Evolutionary conservation across 2,329 filamentous ascomycete genomes (phyloP), one percentile per base, ranked within the genome.

Genomic region (Penicillium sp.): DNA sequence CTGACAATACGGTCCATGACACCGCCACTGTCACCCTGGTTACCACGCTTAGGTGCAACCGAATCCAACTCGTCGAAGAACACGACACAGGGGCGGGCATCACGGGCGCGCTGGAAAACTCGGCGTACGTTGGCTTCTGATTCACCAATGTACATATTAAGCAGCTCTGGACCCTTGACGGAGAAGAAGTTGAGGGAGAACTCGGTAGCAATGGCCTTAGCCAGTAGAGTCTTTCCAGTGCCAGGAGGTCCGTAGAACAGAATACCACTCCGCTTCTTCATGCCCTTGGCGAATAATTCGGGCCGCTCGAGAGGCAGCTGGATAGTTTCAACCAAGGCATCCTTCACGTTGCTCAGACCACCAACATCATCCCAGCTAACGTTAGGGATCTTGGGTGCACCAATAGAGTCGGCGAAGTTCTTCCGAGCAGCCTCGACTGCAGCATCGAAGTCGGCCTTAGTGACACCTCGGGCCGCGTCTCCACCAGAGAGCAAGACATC

Each of bases 71-170:
- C 95, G 69, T 99, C 95, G 61, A 99, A 86, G 88, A 99, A 99
- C 67, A 99, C 96, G 58, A 99, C 91, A 70, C 96, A 99, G 75
- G 95, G 95, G 65, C 95, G 93, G 58, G 96, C 95, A 64, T 95
- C 95, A 69, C 95, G 91, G 62, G 95, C 95, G 83, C 97, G 97
- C 85, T 99, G 95, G 78, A 99, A 99, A 67, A 99, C 98, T 75
- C 98, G 93, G 72, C 95, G 91, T 63, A 99, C 98, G 79, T 99
- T 99, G 83, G 92, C 96, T 81, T 99, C 96, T 54, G 95, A 99
- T 81, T 99, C 95, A 88, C 95, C 95, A 75, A 99, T 98, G 91
- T 95, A 99, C 95, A 99, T 99, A 77, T 93, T 97, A 67, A 99
- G 87, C 72, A 99, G 84, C 77, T 99, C 95, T 42, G 95, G 96